phyloP scores from a whole-genome alignment of 495 filamentous ascomycete genomes.

The Cryomyces antarcticus region DNA sequence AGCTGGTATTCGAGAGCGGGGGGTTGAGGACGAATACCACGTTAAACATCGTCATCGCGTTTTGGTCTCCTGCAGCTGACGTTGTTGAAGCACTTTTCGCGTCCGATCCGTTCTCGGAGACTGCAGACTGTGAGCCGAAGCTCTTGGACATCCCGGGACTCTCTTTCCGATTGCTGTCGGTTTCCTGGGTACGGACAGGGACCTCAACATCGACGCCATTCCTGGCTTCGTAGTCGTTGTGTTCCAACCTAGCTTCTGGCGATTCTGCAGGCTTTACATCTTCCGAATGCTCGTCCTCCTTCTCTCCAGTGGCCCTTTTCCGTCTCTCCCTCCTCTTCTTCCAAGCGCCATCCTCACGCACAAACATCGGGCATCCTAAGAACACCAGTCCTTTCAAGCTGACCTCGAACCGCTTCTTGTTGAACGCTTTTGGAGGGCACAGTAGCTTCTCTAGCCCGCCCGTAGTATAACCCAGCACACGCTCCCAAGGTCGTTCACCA shows the following conservation, averaged over 20 bases:
- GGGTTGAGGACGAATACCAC: slow-evolving; percentile 79
- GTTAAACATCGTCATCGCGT: slow-evolving; percentile 87
- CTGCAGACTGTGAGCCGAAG: slow-evolving; percentile 5
- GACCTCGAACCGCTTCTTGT: slow-evolving; percentile 74
- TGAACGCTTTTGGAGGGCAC: slow-evolving; percentile 57
- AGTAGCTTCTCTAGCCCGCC: slow-evolving; percentile 69
- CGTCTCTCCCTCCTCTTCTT: slow-evolving; percentile 38
- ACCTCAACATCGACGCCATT: neutral
- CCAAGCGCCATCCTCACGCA: slow-evolving; percentile 73
- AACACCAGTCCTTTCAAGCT: slow-evolving; percentile 69
- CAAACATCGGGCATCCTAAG: slow-evolving; percentile 72
- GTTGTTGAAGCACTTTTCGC: slow-evolving; percentile 6
- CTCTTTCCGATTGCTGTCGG: neutral
- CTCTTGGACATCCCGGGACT: neutral
- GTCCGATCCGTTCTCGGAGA: slow-evolving; percentile 10
- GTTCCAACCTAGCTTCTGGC: neutral
- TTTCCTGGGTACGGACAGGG: neutral
- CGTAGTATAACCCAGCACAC: slow-evolving; percentile 52
- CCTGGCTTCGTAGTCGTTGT: neutral
- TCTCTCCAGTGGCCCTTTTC: slow-evolving; percentile 36
- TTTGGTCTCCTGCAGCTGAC: slow-evolving; percentile 19
- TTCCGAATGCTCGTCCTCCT: slow-evolving; percentile 1
- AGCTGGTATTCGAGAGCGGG: slow-evolving; percentile 55
- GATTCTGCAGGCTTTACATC: too few relatives aligned
- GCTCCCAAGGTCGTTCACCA: slow-evolving; percentile 40